Evolutionary conservation across 1,284 basidiomycete genomes (phyloP).

Genomic region (Termitomyces sp.): DNA sequence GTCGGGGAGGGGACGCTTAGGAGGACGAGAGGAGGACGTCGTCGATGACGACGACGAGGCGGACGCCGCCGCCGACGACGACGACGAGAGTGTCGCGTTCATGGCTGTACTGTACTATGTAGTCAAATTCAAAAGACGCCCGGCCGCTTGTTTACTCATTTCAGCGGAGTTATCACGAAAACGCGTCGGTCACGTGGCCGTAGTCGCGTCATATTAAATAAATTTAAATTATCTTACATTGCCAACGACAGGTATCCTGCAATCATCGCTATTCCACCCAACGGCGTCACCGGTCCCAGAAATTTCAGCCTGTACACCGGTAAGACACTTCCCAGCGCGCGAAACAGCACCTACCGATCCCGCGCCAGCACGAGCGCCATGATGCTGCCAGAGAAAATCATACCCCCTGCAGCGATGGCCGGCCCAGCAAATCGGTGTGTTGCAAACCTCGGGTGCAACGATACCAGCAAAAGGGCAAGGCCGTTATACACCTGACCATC

Average conservation of each 20-base stretch:
- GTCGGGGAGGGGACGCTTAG: conserved; percentile 47
- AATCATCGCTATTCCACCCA: conserved; percentile 73
- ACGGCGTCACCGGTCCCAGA: conserved; percentile 71
- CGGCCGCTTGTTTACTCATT: conserved; percentile 28
- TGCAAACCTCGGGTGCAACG: conserved; percentile 66
- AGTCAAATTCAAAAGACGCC: background rate
- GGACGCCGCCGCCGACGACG: background rate
- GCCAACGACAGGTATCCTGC: conserved; percentile 60
- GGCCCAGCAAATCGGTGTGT: conserved; percentile 65
- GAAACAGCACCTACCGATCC: conserved; percentile 40
- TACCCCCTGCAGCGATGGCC: conserved; percentile 57
- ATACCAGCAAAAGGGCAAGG: conserved; percentile 66
- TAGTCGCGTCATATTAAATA: conserved; percentile 11
- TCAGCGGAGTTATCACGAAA: conserved; percentile 32
- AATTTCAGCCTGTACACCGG: conserved; percentile 43
- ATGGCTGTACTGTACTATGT: conserved; percentile 5
- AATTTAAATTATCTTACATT: conserved; percentile 28
- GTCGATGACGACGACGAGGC: conserved; percentile 6
- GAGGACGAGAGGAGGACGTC: conserved; percentile 26
- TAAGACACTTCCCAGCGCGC: conserved; percentile 1
- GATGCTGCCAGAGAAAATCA: conserved; percentile 72
- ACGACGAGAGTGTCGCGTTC: background rate
- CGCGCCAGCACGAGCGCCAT: conserved; percentile 56
- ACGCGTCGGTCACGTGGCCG: conserved; percentile 35
- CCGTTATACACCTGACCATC: conserved; percentile 67